Percentiles rank a stretch among this genome's conserved stretches.
Conservation (phyloP, 1,139 yeast genomes). For the Yamadazyma oceani region DNA sequence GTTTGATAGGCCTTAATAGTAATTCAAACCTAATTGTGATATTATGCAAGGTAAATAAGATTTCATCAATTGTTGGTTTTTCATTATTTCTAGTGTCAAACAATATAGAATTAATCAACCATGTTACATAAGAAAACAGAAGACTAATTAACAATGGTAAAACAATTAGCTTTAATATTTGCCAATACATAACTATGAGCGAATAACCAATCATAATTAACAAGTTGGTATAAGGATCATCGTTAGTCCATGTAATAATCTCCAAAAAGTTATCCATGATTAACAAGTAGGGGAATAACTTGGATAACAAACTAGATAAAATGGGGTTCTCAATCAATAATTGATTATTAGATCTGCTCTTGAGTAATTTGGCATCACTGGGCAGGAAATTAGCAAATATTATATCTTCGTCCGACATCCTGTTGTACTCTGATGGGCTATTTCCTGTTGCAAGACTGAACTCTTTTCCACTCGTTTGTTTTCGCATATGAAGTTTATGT, state of each 20-base stretch:
- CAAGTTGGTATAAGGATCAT: constrained; percentile 49
- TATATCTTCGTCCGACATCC: constrained; percentile 7
- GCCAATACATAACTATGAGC: constrained; percentile 48
- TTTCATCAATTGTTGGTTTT: constrained; percentile 59
- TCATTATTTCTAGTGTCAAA: constrained; percentile 45
- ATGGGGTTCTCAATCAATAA: constrained; percentile 45
- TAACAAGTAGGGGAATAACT: constrained; percentile 49
- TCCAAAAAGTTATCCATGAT: constrained; percentile 46
- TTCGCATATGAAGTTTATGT: constrained; percentile 13
- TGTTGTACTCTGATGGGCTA: background rate
- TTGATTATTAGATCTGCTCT: constrained; percentile 13
- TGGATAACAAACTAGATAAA: constrained; percentile 46
- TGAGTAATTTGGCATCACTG: constrained; percentile 15
- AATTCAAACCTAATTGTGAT: constrained; percentile 47
- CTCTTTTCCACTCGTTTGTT: background rate
- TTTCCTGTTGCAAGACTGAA: too few species aligned
- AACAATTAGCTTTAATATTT: constrained; percentile 29
- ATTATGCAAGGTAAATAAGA: constrained; percentile 51
- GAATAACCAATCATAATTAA: constrained; percentile 42
- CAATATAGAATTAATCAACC: constrained; percentile 46
- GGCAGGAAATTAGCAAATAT: constrained; percentile 19
- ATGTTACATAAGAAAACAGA: constrained; percentile 39
- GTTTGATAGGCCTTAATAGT: constrained; percentile 42
- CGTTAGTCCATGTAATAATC: constrained; percentile 56
- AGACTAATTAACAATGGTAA: constrained; percentile 41